A percentile compares a stretch with the other conserved stretches of the same genome.
These are phyloP conservation scores for Mucor irregularis DNA, from an alignment of 371 early-diverging fungal genomes.

Conservation along the genomic window DNA sequence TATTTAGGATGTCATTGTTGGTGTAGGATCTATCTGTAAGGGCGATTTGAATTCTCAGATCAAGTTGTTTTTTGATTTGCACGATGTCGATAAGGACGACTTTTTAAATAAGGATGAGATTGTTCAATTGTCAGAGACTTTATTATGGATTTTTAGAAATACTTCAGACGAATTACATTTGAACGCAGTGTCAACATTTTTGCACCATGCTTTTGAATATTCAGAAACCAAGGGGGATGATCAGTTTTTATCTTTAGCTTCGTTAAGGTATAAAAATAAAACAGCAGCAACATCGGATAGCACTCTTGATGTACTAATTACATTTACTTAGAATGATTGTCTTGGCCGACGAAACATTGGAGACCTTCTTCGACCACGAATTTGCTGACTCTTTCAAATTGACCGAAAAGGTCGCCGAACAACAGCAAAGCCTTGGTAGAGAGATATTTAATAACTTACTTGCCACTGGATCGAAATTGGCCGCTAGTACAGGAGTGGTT, in stretches of 20 bases:
- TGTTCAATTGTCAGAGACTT: constrained; percentile 85
- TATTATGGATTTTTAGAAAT: constrained; percentile 77
- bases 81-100: constrained; percentile 77
- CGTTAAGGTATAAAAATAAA: constrained; percentile 34
- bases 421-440: constrained; percentile 55
- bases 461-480: constrained; percentile 44
- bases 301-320: background rate
- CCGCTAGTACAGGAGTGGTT: constrained; percentile 21
- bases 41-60: constrained; percentile 81
- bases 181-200: constrained; percentile 69
- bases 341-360: constrained; percentile 71
- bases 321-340: constrained; percentile 64
- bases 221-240: constrained; percentile 47
- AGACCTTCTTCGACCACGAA: constrained; percentile 67
- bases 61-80: constrained; percentile 82
- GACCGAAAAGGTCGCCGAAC: constrained; percentile 60
- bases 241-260: constrained; percentile 38
- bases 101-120: constrained; percentile 80
- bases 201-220: constrained; percentile 71
- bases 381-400: constrained; percentile 67
- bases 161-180: constrained; percentile 64
- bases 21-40: constrained; percentile 76
- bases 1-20: constrained; percentile 77
- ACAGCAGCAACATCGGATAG: background rate
- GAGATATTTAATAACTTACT: constrained; percentile 61